Conservation (phyloP, 192 early-diverging fungal species). For the Podila epicladia region DNA sequence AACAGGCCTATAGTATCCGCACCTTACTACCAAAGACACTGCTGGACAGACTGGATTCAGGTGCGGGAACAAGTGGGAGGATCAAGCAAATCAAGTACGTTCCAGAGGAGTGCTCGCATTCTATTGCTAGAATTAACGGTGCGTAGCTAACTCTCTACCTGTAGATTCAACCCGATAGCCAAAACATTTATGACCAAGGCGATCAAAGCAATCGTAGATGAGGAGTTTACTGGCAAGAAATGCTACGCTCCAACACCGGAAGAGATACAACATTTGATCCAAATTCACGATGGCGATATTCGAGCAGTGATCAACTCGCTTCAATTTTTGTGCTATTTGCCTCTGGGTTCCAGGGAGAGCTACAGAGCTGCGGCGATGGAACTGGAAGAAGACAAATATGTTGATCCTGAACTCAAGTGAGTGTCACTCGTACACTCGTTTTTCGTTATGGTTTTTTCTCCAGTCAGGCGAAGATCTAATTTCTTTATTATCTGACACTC, state of each 20-base stretch:
- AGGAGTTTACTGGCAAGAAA: slow-evolving; percentile 20
- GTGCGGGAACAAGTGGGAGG: slow-evolving; percentile 7
- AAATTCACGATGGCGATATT: slow-evolving; percentile 65
- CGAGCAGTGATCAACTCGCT: slow-evolving; percentile 67
- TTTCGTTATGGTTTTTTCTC: neutral
- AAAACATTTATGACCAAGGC: slow-evolving; percentile 69
- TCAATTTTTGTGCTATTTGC: slow-evolving; percentile 51
- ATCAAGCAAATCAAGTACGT: slow-evolving; percentile 48
- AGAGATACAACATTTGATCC: slow-evolving; percentile 53
- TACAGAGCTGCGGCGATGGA: slow-evolving; percentile 8
- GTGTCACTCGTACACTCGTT: neutral
- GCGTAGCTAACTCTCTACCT: neutral
- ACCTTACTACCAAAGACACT: slow-evolving; percentile 23
- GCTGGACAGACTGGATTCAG: slow-evolving; percentile 31
- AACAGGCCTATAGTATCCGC: slow-evolving; percentile 26
- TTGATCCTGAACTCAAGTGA: slow-evolving; percentile 21
- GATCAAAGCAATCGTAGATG: slow-evolving; percentile 54
- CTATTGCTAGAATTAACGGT: neutral
- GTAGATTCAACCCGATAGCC: slow-evolving; percentile 71
- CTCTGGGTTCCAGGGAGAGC: slow-evolving; percentile 7
- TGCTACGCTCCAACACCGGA: slow-evolving; percentile 16
- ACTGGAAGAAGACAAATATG: slow-evolving; percentile 18
- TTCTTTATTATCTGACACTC: neutral
- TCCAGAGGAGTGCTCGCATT: neutral
- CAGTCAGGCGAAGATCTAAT: neutral